These are phyloP conservation scores for Annulohypoxylon stygium DNA, from an alignment of 495 filamentous ascomycete species.

Conservation along the genomic window DNA sequence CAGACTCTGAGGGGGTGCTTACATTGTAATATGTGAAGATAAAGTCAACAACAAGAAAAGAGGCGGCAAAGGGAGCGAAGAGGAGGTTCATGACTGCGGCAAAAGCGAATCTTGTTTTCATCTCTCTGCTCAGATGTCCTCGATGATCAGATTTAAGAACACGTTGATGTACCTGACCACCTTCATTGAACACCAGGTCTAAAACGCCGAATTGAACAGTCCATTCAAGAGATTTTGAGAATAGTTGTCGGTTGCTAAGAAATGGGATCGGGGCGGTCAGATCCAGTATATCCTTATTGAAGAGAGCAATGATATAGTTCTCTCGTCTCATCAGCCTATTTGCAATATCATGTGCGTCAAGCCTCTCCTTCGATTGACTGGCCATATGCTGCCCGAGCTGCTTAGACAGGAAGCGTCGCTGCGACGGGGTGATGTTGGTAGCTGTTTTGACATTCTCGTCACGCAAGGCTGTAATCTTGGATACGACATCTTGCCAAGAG, in stretches of 20 bases:
- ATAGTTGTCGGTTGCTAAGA: slow-evolving; percentile 78
- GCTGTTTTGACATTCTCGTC: slow-evolving; percentile 90
- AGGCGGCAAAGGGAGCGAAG: slow-evolving; percentile 83
- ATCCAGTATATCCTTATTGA: slow-evolving; percentile 96
- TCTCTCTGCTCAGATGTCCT: slow-evolving; percentile 76
- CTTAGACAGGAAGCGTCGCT: slow-evolving; percentile 71
- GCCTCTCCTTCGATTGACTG: slow-evolving; percentile 90
- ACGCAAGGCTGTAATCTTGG: slow-evolving; percentile 85
- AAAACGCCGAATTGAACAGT: slow-evolving; percentile 88
- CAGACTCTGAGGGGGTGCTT: slow-evolving; percentile 46
- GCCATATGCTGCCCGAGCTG: slow-evolving; percentile 60
- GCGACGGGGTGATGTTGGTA: slow-evolving; percentile 64
- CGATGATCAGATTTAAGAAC: slow-evolving; percentile 88
- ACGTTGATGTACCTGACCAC: slow-evolving; percentile 82
- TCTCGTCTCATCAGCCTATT: slow-evolving; percentile 96
- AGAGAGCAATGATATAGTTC: slow-evolving; percentile 94
- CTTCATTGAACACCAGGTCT: slow-evolving; percentile 92
- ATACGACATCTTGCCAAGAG: slow-evolving; percentile 94
- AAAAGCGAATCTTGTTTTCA: slow-evolving; percentile 82
- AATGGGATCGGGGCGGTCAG: slow-evolving; percentile 89
- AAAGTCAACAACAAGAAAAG: slow-evolving; percentile 86
- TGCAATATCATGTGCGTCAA: slow-evolving; percentile 97
- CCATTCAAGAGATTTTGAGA: slow-evolving; percentile 87
- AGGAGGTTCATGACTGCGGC: slow-evolving; percentile 88
- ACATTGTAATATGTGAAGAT: slow-evolving; percentile 93